Evolutionary conservation across 108 stramenopile genomes (phyloP).

Genomic region (Nitzschia sp.): DNA sequence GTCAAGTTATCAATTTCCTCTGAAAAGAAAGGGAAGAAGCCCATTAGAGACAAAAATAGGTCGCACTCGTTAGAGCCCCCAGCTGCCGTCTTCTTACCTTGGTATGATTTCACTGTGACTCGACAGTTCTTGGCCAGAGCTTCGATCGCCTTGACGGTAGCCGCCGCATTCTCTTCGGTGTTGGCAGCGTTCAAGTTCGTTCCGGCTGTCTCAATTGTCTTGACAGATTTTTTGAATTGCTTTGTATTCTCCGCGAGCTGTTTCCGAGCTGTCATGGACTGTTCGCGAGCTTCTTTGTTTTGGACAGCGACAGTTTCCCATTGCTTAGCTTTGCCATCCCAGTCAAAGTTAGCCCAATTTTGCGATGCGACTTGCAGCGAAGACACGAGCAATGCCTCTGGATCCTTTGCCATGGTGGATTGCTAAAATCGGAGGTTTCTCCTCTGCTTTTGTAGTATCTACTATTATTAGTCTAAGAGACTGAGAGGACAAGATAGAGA

Average conservation of each 20-base stretch:
- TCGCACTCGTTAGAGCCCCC: not conserved
- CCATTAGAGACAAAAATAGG: no score
- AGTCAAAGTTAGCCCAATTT: conserved; percentile 59
- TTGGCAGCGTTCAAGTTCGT: conserved; percentile 10
- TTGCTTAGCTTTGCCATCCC: conserved; percentile 37
- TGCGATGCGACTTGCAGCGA: conserved; percentile 54
- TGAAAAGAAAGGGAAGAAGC: not conserved
- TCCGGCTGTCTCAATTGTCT: conserved; percentile 48
- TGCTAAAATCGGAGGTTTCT: no score
- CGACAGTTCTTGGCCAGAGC: conserved; percentile 55
- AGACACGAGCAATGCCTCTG: conserved; percentile 20
- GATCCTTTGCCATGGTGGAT: conserved; percentile 14
- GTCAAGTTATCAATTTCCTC: conserved; percentile 86
- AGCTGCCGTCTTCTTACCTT: conserved; percentile 32
- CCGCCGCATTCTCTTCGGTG: conserved; percentile 31
- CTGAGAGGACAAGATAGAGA: no score
- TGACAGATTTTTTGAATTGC: conserved; percentile 72
- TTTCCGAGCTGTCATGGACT: conserved; percentile 66
- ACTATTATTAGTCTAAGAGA: no score
- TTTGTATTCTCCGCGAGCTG: conserved; percentile 77
- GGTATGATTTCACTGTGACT: conserved; percentile 76
- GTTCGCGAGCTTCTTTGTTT: conserved; percentile 59
- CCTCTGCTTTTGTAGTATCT: no score
- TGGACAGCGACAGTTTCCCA: conserved; percentile 46
- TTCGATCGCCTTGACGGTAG: conserved; percentile 51